Conservation (phyloP, 139 green algal genomes). For the Picocystis salinarum region DNA sequence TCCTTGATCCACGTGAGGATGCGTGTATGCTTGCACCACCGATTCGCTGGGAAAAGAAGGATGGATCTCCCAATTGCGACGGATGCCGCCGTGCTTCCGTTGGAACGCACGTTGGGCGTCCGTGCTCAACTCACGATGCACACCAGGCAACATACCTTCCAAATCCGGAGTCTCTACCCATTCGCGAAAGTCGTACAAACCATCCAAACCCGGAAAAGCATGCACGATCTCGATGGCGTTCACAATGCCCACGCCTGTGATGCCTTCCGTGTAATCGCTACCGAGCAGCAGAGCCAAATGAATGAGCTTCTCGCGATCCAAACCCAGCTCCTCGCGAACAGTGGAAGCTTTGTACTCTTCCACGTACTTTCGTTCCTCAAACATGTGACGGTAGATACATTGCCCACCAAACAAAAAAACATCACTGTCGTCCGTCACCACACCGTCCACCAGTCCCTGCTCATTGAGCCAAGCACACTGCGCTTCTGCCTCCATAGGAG, state of each 20-base stretch:
- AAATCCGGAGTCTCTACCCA: slow-evolving; percentile 37
- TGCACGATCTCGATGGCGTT: slow-evolving; percentile 84
- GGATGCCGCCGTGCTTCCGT: slow-evolving; percentile 25
- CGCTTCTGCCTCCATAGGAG: slow-evolving; percentile 76
- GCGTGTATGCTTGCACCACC: slow-evolving; percentile 34
- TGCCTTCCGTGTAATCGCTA: slow-evolving; percentile 79
- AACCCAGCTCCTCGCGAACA: slow-evolving; percentile 62
- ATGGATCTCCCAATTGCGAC: slow-evolving; percentile 53
- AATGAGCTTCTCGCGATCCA: slow-evolving; percentile 37
- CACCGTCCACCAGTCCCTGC: slow-evolving; percentile 71
- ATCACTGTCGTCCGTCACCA: slow-evolving; percentile 96
- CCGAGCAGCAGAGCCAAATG: slow-evolving; percentile 81
- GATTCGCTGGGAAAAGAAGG: slow-evolving; percentile 38
- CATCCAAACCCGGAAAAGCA: slow-evolving; percentile 37
- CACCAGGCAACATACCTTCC: slow-evolving; percentile 11
- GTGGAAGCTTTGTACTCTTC: slow-evolving; percentile 73
- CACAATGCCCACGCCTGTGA: slow-evolving; percentile 73
- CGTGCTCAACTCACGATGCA: slow-evolving; percentile 1
- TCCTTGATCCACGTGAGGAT: slow-evolving; percentile 29
- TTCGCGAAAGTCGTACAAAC: slow-evolving; percentile 28
- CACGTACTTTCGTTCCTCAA: slow-evolving; percentile 63
- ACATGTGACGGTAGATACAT: slow-evolving; percentile 68
- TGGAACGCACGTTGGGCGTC: slow-evolving; percentile 34
- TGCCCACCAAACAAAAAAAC: slow-evolving; percentile 89
- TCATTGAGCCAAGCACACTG: slow-evolving; percentile 80